Percentiles rank a stretch among this genome's conserved stretches.
Conservation (phyloP, 805 yeast genomes). For the Ogataea degrootiae region DNA sequence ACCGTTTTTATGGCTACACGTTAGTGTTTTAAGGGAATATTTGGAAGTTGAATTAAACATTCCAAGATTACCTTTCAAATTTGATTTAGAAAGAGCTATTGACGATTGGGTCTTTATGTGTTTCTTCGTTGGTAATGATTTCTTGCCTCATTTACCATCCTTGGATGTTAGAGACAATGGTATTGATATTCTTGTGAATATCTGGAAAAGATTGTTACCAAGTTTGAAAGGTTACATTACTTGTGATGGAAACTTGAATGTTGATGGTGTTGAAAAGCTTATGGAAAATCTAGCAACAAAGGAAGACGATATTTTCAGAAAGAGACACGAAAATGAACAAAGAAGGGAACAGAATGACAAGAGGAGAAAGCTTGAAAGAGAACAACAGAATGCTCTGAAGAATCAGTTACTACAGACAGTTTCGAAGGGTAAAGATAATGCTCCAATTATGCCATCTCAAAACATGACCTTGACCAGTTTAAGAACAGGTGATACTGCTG, state of each 20-base stretch:
- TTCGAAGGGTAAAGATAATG: slow-evolving; percentile 71
- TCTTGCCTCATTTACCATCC: slow-evolving; percentile 92
- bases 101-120: slow-evolving; percentile 99
- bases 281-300: slow-evolving; percentile 59
- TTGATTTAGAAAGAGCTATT: slow-evolving; percentile 90
- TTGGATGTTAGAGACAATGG: slow-evolving; percentile 94
- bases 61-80: slow-evolving; percentile 64
- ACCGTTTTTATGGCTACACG: slow-evolving; percentile 93
- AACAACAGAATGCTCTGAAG: slow-evolving; percentile 41
- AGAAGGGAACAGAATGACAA: slow-evolving; percentile 63
- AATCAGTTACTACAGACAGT: slow-evolving; percentile 46
- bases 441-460: slow-evolving; percentile 62
- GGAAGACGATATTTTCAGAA: slow-evolving; percentile 75
- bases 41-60: slow-evolving; percentile 74
- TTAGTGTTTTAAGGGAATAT: slow-evolving; percentile 83
- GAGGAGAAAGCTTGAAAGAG: slow-evolving; percentile 46
- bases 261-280: slow-evolving; percentile 71
- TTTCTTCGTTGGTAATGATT: slow-evolving; percentile 98
- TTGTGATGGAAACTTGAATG: slow-evolving; percentile 78
- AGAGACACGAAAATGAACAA: slow-evolving; percentile 62
- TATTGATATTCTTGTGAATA: slow-evolving; percentile 69
- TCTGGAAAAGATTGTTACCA: slow-evolving; percentile 79
- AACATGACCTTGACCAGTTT: slow-evolving; percentile 71
- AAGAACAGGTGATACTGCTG: slow-evolving; percentile 67
- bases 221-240: slow-evolving; percentile 73